phyloP scores from a whole-genome alignment of 352 stramenopile species.

The Phytophthora pini region DNA sequence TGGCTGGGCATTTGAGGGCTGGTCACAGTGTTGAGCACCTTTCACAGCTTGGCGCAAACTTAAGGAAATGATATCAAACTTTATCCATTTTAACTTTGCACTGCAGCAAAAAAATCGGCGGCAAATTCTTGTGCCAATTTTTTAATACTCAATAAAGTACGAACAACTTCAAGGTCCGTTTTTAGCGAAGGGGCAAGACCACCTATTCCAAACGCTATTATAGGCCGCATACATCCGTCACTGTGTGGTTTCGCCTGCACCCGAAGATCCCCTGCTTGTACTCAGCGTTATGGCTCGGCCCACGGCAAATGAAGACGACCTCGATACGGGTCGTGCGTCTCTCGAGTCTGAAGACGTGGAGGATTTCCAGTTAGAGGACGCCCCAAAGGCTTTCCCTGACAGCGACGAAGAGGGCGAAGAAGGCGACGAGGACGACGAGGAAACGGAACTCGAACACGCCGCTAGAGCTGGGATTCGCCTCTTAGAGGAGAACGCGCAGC shows the following conservation, averaged over 20 bases:
- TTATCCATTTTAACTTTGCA: no score
- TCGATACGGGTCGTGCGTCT: background rate
- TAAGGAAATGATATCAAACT: no score
- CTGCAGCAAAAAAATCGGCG: background rate
- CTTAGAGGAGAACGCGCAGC: slow-evolving; percentile 74
- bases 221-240: slow-evolving; percentile 2
- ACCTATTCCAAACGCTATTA: background rate
- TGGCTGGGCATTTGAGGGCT: no score
- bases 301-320: slow-evolving; percentile 4
- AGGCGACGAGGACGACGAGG: slow-evolving; percentile 44
- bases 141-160: slow-evolving; percentile 10
- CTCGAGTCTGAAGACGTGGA: slow-evolving; percentile 9
- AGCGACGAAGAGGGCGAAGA: slow-evolving; percentile 28
- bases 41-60: no score
- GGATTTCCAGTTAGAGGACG: slow-evolving; percentile 26
- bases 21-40: no score
- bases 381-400: slow-evolving; percentile 21
- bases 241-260: slow-evolving; percentile 15
- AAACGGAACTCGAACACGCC: slow-evolving; percentile 60
- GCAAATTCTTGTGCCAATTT: background rate
- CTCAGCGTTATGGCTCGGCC: slow-evolving; percentile 11
- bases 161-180: slow-evolving; percentile 14
- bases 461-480: slow-evolving; percentile 72
- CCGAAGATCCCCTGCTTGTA: slow-evolving; percentile 14
- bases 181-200: slow-evolving; percentile 27